Conservation (phyloP, 495 filamentous ascomycete genomes). For the Emericellopsis terricola region DNA sequence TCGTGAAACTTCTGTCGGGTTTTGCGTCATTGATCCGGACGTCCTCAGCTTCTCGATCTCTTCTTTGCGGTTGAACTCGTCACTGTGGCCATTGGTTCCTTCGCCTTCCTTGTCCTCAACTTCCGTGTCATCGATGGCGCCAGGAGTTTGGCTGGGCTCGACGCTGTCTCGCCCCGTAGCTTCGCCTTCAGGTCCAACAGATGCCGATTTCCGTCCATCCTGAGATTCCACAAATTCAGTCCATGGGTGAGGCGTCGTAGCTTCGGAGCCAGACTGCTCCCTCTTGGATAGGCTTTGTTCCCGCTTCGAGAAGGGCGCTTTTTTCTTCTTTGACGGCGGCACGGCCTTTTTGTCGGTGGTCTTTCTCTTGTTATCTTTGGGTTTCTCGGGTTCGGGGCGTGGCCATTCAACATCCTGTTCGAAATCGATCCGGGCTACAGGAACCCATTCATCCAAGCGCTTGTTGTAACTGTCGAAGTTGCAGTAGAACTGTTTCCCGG, state of each 20-base stretch:
- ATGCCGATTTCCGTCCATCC: conserved; percentile 13
- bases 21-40: conserved; percentile 93
- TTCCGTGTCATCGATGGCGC: conserved; percentile 43
- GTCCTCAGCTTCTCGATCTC: conserved; percentile 93
- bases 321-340: conserved; percentile 32
- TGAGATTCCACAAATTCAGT: conserved; percentile 17
- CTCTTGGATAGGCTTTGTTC: conserved; percentile 36
- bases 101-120: conserved; percentile 35
- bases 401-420: conserved; percentile 38
- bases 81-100: neutral
- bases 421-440: conserved; percentile 65
- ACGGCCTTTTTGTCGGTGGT: conserved; percentile 25
- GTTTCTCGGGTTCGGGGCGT: conserved; percentile 35
- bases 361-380: conserved; percentile 35
- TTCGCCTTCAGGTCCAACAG: conserved; percentile 17
- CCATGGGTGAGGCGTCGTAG: conserved; percentile 28
- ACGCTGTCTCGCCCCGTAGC: conserved; percentile 13
- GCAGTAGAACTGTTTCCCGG: conserved; percentile 74
- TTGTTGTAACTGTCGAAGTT: conserved; percentile 99
- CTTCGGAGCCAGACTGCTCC: conserved; percentile 29
- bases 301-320: conserved; percentile 32
- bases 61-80: conserved; percentile 65
- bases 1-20: conserved; percentile 88
- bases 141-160: conserved; percentile 18
- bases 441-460: conserved; percentile 93